These are phyloP conservation scores for Trichoderma hamatum DNA, from an alignment of 2,329 filamentous ascomycete genomes.

Conservation along the genomic window DNA sequence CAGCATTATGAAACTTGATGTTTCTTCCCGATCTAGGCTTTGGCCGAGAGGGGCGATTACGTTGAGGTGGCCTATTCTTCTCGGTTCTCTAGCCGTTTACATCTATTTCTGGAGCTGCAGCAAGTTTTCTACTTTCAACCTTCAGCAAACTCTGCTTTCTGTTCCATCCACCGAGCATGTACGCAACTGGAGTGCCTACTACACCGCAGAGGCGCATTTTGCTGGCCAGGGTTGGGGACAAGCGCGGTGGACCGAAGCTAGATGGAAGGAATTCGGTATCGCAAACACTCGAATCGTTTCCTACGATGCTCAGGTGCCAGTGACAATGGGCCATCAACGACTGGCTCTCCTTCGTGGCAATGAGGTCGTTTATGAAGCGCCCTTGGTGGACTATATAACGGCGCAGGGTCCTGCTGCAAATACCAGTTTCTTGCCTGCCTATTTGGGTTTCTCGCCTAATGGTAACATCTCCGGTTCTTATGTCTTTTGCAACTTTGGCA, in stretches of 20 bases:
- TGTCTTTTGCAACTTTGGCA: not conserved
- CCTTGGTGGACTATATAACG: not conserved
- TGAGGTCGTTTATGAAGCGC: not conserved
- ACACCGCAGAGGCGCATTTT: not conserved
- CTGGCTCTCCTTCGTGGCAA: not conserved
- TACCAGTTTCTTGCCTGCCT: not conserved
- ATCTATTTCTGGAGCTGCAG: not conserved
- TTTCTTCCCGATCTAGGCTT: not conserved
- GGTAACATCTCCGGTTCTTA: not conserved
- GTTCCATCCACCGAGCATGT: not conserved
- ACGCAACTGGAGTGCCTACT: not conserved
- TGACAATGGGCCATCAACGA: not conserved
- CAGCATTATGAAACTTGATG: not conserved
- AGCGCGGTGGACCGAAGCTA: not conserved
- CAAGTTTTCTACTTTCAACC: not conserved
- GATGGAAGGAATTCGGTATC: not conserved
- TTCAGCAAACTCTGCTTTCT: not conserved
- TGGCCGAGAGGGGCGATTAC: not conserved
- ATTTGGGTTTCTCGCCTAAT: not conserved
- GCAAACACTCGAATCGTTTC: not conserved
- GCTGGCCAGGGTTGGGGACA: not conserved
- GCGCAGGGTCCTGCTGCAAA: not conserved
- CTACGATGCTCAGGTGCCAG: not conserved
- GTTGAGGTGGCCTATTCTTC: not conserved
- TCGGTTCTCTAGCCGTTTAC: not conserved